Conservation (phyloP, 192 early-diverging fungal species). For the Chytriomyces hyalinus region DNA sequence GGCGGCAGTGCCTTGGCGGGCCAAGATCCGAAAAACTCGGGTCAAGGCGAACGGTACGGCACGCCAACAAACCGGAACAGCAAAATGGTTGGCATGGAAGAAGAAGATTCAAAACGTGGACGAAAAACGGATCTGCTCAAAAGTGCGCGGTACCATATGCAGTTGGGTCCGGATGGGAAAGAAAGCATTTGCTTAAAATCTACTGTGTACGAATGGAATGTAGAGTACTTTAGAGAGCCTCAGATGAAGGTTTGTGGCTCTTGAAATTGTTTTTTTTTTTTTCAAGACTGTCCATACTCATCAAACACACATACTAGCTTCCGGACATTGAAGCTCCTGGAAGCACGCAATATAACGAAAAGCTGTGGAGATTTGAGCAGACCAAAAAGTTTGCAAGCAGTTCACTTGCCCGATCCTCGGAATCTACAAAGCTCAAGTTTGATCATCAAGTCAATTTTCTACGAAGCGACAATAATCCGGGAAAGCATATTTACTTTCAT, state of each 20-base stretch:
- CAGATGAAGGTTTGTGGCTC: constrained; percentile 71
- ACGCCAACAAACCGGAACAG: too few relatives aligned
- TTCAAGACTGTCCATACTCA: too few relatives aligned
- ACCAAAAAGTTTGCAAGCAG: constrained; percentile 70
- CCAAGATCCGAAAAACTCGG: neutral
- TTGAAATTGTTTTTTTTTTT: too few relatives aligned
- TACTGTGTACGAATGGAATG: constrained; percentile 81
- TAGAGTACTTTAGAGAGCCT: constrained; percentile 86
- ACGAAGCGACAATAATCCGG: constrained; percentile 46
- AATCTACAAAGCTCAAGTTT: constrained; percentile 25
- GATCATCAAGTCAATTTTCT: constrained; percentile 38
- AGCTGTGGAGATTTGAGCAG: constrained; percentile 72
- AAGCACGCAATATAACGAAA: constrained; percentile 73
- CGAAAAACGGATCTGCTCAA: constrained; percentile 1
- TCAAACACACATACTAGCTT: constrained; percentile 29
- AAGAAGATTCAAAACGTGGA: neutral
- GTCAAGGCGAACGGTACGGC: neutral
- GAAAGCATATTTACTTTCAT: constrained; percentile 66
- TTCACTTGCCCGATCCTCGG: constrained; percentile 6
- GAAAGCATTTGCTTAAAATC: constrained; percentile 63
- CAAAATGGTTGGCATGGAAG: neutral
- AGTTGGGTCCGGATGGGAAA: constrained; percentile 4
- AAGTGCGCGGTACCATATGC: neutral
- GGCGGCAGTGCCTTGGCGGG: neutral
- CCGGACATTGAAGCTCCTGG: constrained; percentile 83